phyloP scores from a whole-genome alignment of 2,329 filamentous ascomycete genomes.

The Hypoxylon sp. region DNA sequence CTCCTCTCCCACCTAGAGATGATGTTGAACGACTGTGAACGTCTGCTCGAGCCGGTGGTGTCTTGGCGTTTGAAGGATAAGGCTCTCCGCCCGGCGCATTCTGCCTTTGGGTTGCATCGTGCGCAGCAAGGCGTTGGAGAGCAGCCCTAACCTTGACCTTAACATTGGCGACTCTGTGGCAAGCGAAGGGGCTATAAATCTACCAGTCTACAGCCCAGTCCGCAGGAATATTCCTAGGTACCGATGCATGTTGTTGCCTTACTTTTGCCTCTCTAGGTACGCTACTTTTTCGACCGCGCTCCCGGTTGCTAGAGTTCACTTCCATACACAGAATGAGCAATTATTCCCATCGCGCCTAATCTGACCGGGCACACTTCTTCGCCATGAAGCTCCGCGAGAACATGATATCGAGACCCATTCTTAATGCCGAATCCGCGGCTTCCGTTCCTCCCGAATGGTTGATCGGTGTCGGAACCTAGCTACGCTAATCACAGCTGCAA shows the following conservation, averaged over 20 bases:
- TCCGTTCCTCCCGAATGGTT: not conserved
- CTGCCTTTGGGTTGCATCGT: constrained; percentile 2
- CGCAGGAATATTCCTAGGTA: not conserved
- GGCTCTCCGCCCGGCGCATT: not conserved
- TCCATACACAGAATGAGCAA: not conserved
- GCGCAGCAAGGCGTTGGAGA: not conserved
- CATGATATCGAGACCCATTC: too few relatives aligned
- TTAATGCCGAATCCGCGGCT: too few relatives aligned
- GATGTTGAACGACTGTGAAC: constrained; percentile 4
- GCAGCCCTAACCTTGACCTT: constrained; percentile 1
- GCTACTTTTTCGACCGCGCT: too few relatives aligned
- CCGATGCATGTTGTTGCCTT: constrained; percentile 15
- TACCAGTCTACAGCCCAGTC: not conserved
- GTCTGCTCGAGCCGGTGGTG: not conserved
- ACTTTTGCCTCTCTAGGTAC: constrained; percentile 10
- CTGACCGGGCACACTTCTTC: too few relatives aligned
- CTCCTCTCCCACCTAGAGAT: not conserved
- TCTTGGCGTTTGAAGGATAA: constrained; percentile 8
- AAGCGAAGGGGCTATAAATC: not conserved
- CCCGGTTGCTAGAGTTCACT: too few relatives aligned
- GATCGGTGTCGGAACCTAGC: too few relatives aligned
- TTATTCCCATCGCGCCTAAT: too few relatives aligned
- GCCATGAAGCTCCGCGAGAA: too few relatives aligned
- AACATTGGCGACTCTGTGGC: not conserved
- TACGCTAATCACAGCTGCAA: too few relatives aligned